These are phyloP conservation scores for Sanghuangporus weigelae DNA, from an alignment of 1,284 basidiomycete genomes.

Conservation along the genomic window DNA sequence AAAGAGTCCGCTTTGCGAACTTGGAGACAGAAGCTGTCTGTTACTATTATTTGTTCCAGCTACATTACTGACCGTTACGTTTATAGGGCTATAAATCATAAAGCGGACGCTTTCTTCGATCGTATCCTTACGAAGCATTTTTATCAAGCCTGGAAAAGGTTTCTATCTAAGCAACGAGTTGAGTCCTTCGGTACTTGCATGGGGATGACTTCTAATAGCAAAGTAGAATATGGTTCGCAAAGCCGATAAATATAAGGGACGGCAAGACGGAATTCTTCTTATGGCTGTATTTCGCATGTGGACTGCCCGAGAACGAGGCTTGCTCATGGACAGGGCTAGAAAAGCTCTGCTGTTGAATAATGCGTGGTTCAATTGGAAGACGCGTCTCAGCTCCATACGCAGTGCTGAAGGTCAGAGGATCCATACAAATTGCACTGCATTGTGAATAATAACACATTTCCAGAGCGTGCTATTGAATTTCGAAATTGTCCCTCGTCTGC, in stretches of 20 bases:
- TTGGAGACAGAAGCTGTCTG: constrained; percentile 9
- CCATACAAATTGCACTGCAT: background rate
- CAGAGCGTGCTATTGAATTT: constrained; percentile 14
- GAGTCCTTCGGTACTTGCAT: constrained; percentile 29
- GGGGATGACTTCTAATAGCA: constrained; percentile 46
- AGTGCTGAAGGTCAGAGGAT: constrained; percentile 39
- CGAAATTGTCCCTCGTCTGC: constrained; percentile 17
- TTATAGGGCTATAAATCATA: constrained; percentile 5
- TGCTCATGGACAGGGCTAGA: constrained; percentile 52
- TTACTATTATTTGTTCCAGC: background rate
- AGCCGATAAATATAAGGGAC: constrained; percentile 51
- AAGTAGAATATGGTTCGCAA: constrained; percentile 44
- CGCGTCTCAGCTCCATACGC: constrained; percentile 36
- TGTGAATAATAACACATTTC: background rate
- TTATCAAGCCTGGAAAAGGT: constrained; percentile 6
- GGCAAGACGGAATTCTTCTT: constrained; percentile 59
- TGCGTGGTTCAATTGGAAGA: constrained; percentile 51
- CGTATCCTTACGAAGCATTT: constrained; percentile 5
- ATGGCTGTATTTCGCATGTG: constrained; percentile 64
- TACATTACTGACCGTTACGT: background rate
- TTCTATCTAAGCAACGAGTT: constrained; percentile 8
- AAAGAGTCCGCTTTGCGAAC: background rate
- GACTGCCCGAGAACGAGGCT: constrained; percentile 66
- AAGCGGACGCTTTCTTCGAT: constrained; percentile 12
- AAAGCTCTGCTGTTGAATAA: constrained; percentile 40